Evolutionary conservation across 2,329 filamentous ascomycete genomes (phyloP).

Genomic region (Epichloe sylvatica): DNA sequence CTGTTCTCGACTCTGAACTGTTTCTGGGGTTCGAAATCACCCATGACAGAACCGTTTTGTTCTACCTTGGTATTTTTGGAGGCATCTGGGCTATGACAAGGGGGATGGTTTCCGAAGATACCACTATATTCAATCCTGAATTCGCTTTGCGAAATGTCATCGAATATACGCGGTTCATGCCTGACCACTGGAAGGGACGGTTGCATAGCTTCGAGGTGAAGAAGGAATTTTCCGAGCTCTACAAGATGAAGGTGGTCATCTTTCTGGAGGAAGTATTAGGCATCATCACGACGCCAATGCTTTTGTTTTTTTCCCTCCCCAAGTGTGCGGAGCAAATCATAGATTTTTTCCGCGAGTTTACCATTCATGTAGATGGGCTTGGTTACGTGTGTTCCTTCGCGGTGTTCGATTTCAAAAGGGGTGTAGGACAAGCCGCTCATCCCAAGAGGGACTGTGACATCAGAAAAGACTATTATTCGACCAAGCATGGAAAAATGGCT

Average conservation of each 20-base stretch:
- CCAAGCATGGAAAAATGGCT: conserved; percentile 97
- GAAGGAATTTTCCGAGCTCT: conserved; percentile 75
- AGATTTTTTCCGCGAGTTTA: conserved; percentile 97
- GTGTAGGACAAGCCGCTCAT: conserved; percentile 34
- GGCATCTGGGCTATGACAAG: conserved; percentile 72
- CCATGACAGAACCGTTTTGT: conserved; percentile 72
- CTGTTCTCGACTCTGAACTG: conserved; percentile 78
- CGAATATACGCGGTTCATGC: conserved; percentile 83
- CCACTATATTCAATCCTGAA: conserved; percentile 80
- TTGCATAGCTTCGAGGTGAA: conserved; percentile 93
- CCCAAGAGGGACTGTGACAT: conserved; percentile 41
- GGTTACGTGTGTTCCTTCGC: conserved; percentile 96
- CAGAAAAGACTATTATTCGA: conserved; percentile 83
- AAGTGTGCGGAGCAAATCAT: conserved; percentile 84
- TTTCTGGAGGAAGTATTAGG: conserved; percentile 87
- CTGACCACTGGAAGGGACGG: conserved; percentile 73
- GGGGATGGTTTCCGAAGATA: conserved; percentile 71
- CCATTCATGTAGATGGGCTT: conserved; percentile 87
- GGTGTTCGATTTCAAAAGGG: conserved; percentile 91
- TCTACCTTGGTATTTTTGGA: conserved; percentile 75
- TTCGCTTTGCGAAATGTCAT: conserved; percentile 80
- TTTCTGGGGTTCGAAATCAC: conserved; percentile 90
- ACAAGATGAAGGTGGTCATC: conserved; percentile 83
- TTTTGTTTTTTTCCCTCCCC: conserved; percentile 66
- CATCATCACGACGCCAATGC: conserved; percentile 80